Percentiles rank a stretch among this genome's conserved stretches.
These are phyloP conservation scores for Ceratocystis smalleyi DNA, from an alignment of 2,329 filamentous ascomycete genomes.

Conservation along the genomic window DNA sequence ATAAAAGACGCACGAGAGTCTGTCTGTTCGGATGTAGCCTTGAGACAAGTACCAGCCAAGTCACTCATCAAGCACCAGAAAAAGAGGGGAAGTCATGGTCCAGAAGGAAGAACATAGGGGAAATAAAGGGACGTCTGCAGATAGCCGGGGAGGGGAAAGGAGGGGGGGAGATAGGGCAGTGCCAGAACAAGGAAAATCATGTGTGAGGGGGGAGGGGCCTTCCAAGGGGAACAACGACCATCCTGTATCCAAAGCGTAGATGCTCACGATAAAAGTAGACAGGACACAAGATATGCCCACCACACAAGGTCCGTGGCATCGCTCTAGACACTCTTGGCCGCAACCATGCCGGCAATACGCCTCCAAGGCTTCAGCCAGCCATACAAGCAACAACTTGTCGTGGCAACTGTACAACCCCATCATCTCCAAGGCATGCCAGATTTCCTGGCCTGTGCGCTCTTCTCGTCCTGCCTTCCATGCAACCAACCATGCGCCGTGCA, in stretches of 20 bases:
- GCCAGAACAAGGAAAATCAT: not conserved
- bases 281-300: no score
- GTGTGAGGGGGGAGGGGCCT: not conserved
- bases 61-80: not conserved
- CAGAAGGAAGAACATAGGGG: not conserved
- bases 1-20: not conserved
- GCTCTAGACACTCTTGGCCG: no score
- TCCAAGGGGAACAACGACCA: not conserved
- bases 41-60: not conserved
- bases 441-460: not conserved
- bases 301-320: no score
- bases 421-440: not conserved
- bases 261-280: not conserved
- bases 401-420: slow-evolving; percentile 1
- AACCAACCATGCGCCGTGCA: not conserved
- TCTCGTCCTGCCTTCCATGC: no score
- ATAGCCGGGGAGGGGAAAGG: not conserved
- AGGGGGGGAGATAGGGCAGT: not conserved
- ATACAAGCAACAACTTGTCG: not conserved
- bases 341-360: no score
- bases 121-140: slow-evolving; percentile 4
- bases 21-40: not conserved
- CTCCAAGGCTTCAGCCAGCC: not conserved
- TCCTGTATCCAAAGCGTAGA: not conserved
- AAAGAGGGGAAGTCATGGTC: not conserved